Evolutionary conservation across 176 grass and related monocot genomes (phyloP).

Genomic region (Carex cristatella): DNA sequence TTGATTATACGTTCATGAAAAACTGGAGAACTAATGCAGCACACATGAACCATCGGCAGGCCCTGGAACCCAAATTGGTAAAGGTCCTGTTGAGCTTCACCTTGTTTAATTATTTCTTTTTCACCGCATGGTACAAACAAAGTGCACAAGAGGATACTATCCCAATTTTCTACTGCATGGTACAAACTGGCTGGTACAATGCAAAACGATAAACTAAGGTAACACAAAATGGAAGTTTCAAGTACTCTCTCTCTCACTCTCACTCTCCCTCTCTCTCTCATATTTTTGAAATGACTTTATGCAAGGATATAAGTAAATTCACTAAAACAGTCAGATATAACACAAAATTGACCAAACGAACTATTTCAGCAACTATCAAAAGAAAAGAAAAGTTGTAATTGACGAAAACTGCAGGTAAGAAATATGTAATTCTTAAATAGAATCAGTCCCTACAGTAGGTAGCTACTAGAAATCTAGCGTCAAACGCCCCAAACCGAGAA

Average conservation of each 20-base stretch:
- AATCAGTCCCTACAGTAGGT: neutral
- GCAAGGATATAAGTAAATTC: neutral
- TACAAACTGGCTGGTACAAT: conserved; percentile 5
- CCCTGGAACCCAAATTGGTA: neutral
- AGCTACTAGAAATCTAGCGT: neutral
- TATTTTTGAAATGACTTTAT: neutral
- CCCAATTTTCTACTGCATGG: neutral
- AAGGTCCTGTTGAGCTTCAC: neutral
- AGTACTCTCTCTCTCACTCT: neutral
- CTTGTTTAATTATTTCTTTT: neutral
- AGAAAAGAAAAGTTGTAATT: neutral
- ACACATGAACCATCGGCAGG: neutral
- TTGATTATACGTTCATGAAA: neutral
- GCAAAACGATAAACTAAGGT: neutral
- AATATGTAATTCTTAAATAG: neutral
- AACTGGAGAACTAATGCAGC: neutral
- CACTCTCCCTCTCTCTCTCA: neutral
- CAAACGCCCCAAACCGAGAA: neutral
- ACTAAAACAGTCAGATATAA: neutral
- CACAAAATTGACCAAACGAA: neutral
- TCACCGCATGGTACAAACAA: neutral
- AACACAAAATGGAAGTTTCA: neutral
- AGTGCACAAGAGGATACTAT: neutral
- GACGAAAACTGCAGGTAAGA: neutral
- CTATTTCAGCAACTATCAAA: neutral